Evolutionary conservation across 1,284 basidiomycete genomes (phyloP).

Genomic region (Heterobasidion occidentale): DNA sequence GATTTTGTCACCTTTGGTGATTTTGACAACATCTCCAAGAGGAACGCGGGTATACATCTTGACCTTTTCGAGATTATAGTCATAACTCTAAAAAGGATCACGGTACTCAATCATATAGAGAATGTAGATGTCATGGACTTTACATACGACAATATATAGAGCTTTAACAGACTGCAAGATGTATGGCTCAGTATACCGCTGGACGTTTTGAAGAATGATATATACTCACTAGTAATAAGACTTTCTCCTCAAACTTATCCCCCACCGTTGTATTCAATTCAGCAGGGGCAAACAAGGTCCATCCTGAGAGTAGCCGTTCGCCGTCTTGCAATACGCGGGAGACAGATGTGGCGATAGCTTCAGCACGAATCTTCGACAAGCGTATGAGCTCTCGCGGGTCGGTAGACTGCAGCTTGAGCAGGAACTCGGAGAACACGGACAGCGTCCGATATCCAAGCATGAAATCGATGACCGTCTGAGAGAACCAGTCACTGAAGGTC

Average conservation of each 20-base stretch:
- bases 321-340: constrained; percentile 76
- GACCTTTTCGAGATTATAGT: constrained; percentile 88
- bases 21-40: constrained; percentile 73
- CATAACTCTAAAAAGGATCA: constrained; percentile 57
- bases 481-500: constrained; percentile 93
- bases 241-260: constrained; percentile 87
- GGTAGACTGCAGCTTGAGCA: constrained; percentile 77
- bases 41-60: constrained; percentile 86
- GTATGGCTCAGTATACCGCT: constrained; percentile 2
- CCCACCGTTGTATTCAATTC: constrained; percentile 66
- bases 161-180: constrained; percentile 49
- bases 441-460: constrained; percentile 82
- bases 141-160: constrained; percentile 57
- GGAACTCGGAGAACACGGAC: constrained; percentile 87
- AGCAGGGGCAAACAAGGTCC: constrained; percentile 87
- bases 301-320: constrained; percentile 77
- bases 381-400: constrained; percentile 87
- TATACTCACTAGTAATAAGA: constrained; percentile 71
- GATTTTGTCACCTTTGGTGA: constrained; percentile 62
- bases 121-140: neutral
- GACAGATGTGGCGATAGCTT: constrained; percentile 84
- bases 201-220: neutral
- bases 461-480: constrained; percentile 90
- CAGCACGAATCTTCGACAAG: constrained; percentile 80
- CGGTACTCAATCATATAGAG: neutral